A percentile compares a stretch with the other conserved stretches of the same genome.
These are phyloP conservation scores for Theobroma cacao DNA, from an alignment of 345 rosid species.

Conservation along the genomic window DNA sequence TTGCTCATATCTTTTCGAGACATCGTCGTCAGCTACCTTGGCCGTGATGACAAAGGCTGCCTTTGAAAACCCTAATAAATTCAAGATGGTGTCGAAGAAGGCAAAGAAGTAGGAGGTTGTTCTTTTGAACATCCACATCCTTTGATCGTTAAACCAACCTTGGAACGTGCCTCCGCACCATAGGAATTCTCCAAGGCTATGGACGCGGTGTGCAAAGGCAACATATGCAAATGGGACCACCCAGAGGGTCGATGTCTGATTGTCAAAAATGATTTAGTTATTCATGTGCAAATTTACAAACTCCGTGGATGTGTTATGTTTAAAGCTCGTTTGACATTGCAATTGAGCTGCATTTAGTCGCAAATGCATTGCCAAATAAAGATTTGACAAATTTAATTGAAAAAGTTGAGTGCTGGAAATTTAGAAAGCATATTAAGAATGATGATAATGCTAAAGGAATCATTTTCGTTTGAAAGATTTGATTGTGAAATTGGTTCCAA, in stretches of 20 bases:
- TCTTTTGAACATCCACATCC: slow-evolving; percentile 36
- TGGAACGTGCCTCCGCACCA: slow-evolving; percentile 25
- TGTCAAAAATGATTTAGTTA: background rate
- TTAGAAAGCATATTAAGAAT: no score
- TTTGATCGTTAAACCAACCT: slow-evolving; percentile 36
- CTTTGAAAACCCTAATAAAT: slow-evolving; percentile 24
- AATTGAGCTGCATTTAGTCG: no score
- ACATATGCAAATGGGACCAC: slow-evolving; percentile 23
- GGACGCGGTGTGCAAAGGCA: slow-evolving; percentile 18
- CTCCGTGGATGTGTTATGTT: background rate
- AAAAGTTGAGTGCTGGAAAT: no score
- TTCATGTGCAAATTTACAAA: background rate
- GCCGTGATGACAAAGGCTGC: slow-evolving; percentile 37
- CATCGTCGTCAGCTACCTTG: slow-evolving; percentile 36
- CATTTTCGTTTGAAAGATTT: no score
- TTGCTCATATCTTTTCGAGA: background rate
- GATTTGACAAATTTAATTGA: no score
- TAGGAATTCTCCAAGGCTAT: slow-evolving; percentile 29
- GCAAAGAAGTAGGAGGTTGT: slow-evolving; percentile 43
- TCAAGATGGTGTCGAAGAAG: slow-evolving; percentile 31
- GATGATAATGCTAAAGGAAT: no score
- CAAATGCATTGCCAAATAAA: no score
- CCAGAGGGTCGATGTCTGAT: slow-evolving; percentile 30
- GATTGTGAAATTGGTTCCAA: no score
- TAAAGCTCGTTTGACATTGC: no score